Base-by-base conservation (phyloP, 805 yeast genomes). In the Wickerhamiella brachini region DNA sequence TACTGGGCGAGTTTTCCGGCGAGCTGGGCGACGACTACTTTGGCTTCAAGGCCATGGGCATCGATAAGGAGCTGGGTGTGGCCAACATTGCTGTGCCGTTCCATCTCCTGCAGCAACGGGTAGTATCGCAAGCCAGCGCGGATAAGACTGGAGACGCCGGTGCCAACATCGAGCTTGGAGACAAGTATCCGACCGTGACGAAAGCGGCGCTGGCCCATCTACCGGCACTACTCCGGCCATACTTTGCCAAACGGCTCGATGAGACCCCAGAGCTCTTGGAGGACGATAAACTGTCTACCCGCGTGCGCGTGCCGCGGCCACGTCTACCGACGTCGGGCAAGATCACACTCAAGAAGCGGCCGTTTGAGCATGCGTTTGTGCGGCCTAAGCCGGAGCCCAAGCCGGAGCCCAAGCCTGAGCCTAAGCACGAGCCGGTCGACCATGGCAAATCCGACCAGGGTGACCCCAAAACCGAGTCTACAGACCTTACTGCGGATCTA, bases 21-120 rank as follows among this genome's bases (percentile, higher is more conserved):
- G 96, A 89, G 54, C 70, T 93, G 39, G 98, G 97, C 6, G 98
- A 90, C 60, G 99, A 93, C 68, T 93, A 89, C 74, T 94, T 94
- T 69, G 99, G 99, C 0, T 94, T 93, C 72, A 84, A 78, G 62
- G 97, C 90, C 57, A 71, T 93, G 47, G 98, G 98, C 0, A 70
- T 93, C 49, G 97, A 90, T 61, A 85, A 83, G 60, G 99, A 93
- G 65, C 83, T 87, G 64, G 89, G 90, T 10, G 71, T 90, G 63
- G 68, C 88, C 48, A 83, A 89, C 26, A 76, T 89, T 2, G 78
- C 95, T 0, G 87, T 93, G 24, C 98, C 99, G 1, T 71, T 94
- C 44, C 95, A 90, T 65, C 70, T 93, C 52, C 70, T 93, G 38
- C 95, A 87, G 48, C 63, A 60, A 45, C 51, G 59, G 2, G 53